Evolutionary conservation across 192 early-diverging fungal species (phyloP), one percentile per base, ranked within the genome.

Genomic region (Thoreauomyces humboldtii): DNA sequence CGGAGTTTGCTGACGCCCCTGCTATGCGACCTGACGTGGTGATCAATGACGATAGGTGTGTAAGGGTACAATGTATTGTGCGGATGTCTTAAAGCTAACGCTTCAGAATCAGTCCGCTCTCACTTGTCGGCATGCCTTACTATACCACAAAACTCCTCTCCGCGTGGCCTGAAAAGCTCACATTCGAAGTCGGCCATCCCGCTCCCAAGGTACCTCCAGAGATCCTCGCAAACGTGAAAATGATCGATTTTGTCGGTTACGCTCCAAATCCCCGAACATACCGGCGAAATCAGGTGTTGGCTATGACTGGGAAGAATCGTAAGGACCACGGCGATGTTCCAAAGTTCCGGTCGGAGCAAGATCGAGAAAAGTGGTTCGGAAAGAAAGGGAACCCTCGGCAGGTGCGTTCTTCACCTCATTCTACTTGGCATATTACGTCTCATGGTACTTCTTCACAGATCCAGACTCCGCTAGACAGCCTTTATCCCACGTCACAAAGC

Each of bases 171-270:
- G 47, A 65, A 0, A 78, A 82, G 36, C 60, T 81, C 1, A 68
- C 77, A n/a, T 91, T 79, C 62, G 85, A 87, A 25, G 87, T 91
- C 0, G 91, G 91, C n/a, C 70, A 81, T 31, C 91, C 89, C 7
- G 75, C 89, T 1, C 76, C 81, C 11, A 76, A 74, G 14, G 89
- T 98, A 15, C 92, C 94, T 14, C 71, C 87, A 2, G 87, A 84
- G 12, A 79, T 94, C 7, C 62, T 91, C 19, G 76, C 79, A 35
- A 87, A 87, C 50, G 88, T 94, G 61, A 93, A 94, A 67, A 90
- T 84, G 77, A 89, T 90, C 66, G 93, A 93, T 57, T 92, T 90
- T 78, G 93, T 98, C 2, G 94, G 92, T 0, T 96, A 95, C 58
- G 91, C 94, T n/a, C 86, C 88, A 33, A 97, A 93, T 51, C 89